Conservation (phyloP, 139 green algal species). For the Chlorella sp. region DNA sequence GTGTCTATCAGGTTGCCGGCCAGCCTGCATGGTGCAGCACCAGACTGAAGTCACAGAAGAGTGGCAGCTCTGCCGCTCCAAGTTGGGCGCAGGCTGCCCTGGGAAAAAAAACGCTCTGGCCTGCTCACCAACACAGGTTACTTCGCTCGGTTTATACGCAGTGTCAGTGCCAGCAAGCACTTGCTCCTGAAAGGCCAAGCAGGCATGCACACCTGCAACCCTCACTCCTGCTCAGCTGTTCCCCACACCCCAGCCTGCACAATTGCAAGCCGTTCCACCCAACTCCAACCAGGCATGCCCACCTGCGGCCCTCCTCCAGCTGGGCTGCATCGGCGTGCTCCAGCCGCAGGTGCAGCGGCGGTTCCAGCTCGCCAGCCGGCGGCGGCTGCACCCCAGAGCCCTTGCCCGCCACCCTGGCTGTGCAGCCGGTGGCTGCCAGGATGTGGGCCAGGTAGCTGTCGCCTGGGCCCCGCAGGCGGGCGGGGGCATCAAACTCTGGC, state of each 20-base stretch:
- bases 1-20: slow-evolving; percentile 41
- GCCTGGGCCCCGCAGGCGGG: slow-evolving; percentile 3
- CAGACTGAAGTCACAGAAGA: too few relatives aligned
- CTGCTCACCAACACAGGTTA: too few relatives aligned
- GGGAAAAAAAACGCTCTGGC: too few relatives aligned
- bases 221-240: too few relatives aligned
- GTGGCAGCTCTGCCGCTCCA: too few relatives aligned
- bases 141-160: too few relatives aligned
- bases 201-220: too few relatives aligned
- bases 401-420: neutral
- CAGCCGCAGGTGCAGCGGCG: slow-evolving; percentile 34
- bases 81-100: too few relatives aligned
- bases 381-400: neutral
- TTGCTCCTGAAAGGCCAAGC: too few relatives aligned
- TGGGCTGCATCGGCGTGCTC: neutral
- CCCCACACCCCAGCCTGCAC: too few relatives aligned
- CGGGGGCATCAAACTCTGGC: slow-evolving; percentile 8
- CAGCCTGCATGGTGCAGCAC: slow-evolving; percentile 19
- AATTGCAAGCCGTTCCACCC: too few relatives aligned
- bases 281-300: neutral
- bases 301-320: slow-evolving; percentile 24
- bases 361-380: neutral
- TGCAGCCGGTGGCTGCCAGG: neutral
- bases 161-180: too few relatives aligned
- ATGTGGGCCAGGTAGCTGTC: slow-evolving; percentile 39